Evolutionary conservation across 768 basidiomycete genomes (phyloP), one percentile per base, ranked within the genome.

Genomic region (Neoboletus brunneissimus): DNA sequence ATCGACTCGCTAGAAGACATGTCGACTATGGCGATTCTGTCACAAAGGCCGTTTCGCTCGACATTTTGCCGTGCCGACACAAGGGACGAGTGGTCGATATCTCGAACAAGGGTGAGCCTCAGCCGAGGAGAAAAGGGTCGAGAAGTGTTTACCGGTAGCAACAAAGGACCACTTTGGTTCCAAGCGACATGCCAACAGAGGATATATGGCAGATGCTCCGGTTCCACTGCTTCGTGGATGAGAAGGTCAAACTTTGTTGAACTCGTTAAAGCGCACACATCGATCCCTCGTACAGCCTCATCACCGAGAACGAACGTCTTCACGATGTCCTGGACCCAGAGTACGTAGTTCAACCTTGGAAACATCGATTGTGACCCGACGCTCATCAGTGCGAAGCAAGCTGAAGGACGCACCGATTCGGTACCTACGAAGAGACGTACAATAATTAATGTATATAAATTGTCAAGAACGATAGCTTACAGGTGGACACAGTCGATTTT

Each of bases 181-280:
- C 35, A 83, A 62, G 2, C 75, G 75, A 60, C 86, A 87, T 0
- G 78, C 82, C 0, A 98, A 76, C 1, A 98, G 76, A 0, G 95
- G 88, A 61, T 97, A 98, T 53, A 98, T 92, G 0, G 85, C 89
- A 0, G 91, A 91, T 8, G 94, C 87, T 0, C 96, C 96, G 9
- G 94, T 96, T 22, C 96, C 96, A 38, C 93, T 92, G 59, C 18
- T 22, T 27, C 11, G 16, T 31, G 2, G 5, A 27, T 51, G 35
- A 59, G 44, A 35, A 15, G 34, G 32, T 38, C 37, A 63, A 37
- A n/a, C 25, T 25, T 15, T 51, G 27, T 12, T 1, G 31, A 32
- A 45, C 15, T 29, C 2, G 6, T 45, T 6, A 15, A 52, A 8
- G 48, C 85, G 50, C 67, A 94, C 94, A 95, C 81, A 63, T 95